Base-by-base conservation (phyloP, 140 eudicot species). In the Senecio squalidus region DNA sequence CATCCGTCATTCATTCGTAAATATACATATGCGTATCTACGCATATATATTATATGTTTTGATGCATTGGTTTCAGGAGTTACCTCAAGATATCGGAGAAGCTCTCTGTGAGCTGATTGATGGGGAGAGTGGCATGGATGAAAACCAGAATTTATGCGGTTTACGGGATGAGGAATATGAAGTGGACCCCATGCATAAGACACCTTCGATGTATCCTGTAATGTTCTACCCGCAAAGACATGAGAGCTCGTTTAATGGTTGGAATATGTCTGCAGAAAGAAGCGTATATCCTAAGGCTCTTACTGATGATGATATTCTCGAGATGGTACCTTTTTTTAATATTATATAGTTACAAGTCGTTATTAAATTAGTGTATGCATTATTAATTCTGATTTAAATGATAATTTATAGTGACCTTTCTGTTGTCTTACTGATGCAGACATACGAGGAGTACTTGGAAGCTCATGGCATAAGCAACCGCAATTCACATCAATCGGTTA, bases 391-490 rank as follows among this genome's bases (percentile, higher is more conserved):
- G 6, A 7, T 34, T 33, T 56, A 36, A 56, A 21, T 56, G 28
- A 26, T 49, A 13, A 29, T 41, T 27, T 5, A n/a, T 64, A 27
- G 46, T 45, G 27, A 49, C 30, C 29, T 48, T 28, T 30, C 60
- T 57, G 23, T 55, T 48, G 27, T 39, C 18, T 38, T 29, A 29
- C 52, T 26, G 38, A 70, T 81, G 84, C 84, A 91, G 98, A 80
- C 96, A 6, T 91, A 91, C 86, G 98, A 91, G 69, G 97, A 90
- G 62, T 90, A 91, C 60, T 74, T 86, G 66, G 94, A 91, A 71
- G 98, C 94, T 68, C 85, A 83, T 68, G 66, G 76, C 74, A 77
- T 76, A 68, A 57, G 73, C 68, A 53, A 17, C 66, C 69, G 64
- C 34, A 69, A 68, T 55, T 57, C 72, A 50, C 70, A 67, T 51